A percentile compares a stretch with the other conserved stretches of the same genome.
Evolutionary conservation across 352 stramenopile genomes (phyloP).

Genomic region (Globisporangium acanthophoron): DNA sequence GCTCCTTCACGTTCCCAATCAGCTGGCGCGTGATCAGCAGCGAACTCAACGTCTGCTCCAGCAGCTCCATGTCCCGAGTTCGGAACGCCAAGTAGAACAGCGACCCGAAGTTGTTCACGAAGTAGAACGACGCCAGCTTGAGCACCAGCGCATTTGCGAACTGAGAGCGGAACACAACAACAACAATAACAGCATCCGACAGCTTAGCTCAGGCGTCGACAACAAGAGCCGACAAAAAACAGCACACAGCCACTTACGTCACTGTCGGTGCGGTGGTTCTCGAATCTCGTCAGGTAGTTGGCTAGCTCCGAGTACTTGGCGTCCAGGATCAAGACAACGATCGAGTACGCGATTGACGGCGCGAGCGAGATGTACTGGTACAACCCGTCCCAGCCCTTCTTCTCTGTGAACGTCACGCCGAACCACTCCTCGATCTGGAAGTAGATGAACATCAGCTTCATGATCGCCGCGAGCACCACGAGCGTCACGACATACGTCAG

Average conservation of each 20-base stretch:
- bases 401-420: slow-evolving; percentile 39
- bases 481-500: slow-evolving; percentile 69
- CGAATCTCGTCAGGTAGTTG: slow-evolving; percentile 89
- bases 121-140: slow-evolving; percentile 98
- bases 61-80: slow-evolving; percentile 75
- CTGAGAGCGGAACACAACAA: slow-evolving; percentile 16
- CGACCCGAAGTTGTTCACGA: slow-evolving; percentile 96
- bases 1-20: slow-evolving; percentile 73
- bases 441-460: slow-evolving; percentile 81
- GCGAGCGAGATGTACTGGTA: slow-evolving; percentile 66
- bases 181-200: neutral
- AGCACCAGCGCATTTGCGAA: slow-evolving; percentile 93
- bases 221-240: neutral
- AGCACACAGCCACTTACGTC: slow-evolving; percentile 39
- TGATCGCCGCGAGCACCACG: slow-evolving; percentile 53
- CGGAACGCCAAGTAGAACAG: slow-evolving; percentile 96
- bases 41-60: slow-evolving; percentile 89
- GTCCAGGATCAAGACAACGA: slow-evolving; percentile 72
- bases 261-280: slow-evolving; percentile 90
- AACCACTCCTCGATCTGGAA: slow-evolving; percentile 76
- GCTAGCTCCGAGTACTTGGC: slow-evolving; percentile 90
- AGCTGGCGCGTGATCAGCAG: slow-evolving; percentile 80
- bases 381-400: slow-evolving; percentile 58
- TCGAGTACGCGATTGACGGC: slow-evolving; percentile 68
- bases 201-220: neutral